These are phyloP conservation scores for Carpinus fangiana DNA, from an alignment of 306 rosid species.

Conservation along the genomic window DNA sequence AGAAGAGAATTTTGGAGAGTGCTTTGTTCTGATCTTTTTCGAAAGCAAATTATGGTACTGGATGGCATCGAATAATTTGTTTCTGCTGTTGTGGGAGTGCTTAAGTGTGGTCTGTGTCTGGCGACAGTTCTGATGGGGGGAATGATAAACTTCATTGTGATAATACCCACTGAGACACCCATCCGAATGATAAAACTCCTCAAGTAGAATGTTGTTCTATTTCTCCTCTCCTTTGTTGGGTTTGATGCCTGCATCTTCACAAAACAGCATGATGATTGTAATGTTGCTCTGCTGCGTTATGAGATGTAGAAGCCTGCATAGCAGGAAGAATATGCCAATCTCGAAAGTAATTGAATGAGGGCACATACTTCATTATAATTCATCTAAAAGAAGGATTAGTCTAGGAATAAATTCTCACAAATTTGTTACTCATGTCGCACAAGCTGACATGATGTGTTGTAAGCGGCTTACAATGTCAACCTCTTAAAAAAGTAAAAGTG, in stretches of 20 bases:
- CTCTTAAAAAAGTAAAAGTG: no score
- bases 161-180: not conserved
- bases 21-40: not conserved
- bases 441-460: slow-evolving; percentile 18
- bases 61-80: not conserved
- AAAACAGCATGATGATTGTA: not conserved
- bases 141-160: not conserved
- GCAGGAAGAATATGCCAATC: not conserved
- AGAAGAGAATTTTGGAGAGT: not conserved
- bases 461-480: no score
- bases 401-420: no score
- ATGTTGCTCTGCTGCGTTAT: not conserved
- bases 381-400: not conserved
- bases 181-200: not conserved
- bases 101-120: not conserved
- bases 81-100: not conserved
- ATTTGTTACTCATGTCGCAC: no score
- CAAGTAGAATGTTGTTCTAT: not conserved
- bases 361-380: not conserved
- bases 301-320: not conserved
- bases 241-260: not conserved
- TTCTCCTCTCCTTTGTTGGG: not conserved
- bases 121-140: not conserved
- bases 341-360: not conserved
- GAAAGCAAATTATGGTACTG: not conserved